Evolutionary conservation across 2,329 filamentous ascomycete genomes (phyloP), one percentile per base, ranked within the genome.

Genomic region (Trichophyton equinum): DNA sequence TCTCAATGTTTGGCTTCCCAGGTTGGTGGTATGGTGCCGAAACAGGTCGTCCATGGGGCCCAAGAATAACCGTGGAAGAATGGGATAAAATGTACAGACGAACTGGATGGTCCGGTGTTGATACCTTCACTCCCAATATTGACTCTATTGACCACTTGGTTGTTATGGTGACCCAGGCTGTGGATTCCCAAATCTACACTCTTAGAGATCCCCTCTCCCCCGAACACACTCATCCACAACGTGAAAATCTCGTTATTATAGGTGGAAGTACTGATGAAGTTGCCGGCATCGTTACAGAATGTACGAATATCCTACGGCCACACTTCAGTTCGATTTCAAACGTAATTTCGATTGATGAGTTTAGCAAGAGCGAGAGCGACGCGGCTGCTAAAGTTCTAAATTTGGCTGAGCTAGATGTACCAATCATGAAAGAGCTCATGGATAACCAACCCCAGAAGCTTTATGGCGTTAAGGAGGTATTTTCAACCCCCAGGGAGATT

Each of bases 1-100:
- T 69, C 47, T 61, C 73, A 18, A 66, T 76, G 18, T 71, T 70
- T 20, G 64, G 64, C 0, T 62, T 76, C 3, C 66, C 69, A 3
- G 72, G 68, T 0, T 68, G 66, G 66, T 68, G 67, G 67, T 47
- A 64, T 30, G 66, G 65, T 27, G 44, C 42, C 8, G 56, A 55
- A 6, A 60, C 61, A 42, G 60, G 60, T 13, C 59, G 62, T 2
- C 7, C 15, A 4, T 53, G 36, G n/a, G 60, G 46, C 6, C 61
- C 62, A n/a, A 44, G 20, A 4, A 25, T 62, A 9, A 27, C 59
- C 2, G 38, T 33, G 7, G 47, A 20, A 1, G 33, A 49, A n/a
- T 65, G 64, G 64, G 40, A 65, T 36, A 22, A 13, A 3, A 11
- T 63, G 9, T 51, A 63, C 3, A 47, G n/a, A 6, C 53, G 58